Evolutionary conservation across 768 basidiomycete species (phyloP).

Genomic region (Pulveroboletus sp.): DNA sequence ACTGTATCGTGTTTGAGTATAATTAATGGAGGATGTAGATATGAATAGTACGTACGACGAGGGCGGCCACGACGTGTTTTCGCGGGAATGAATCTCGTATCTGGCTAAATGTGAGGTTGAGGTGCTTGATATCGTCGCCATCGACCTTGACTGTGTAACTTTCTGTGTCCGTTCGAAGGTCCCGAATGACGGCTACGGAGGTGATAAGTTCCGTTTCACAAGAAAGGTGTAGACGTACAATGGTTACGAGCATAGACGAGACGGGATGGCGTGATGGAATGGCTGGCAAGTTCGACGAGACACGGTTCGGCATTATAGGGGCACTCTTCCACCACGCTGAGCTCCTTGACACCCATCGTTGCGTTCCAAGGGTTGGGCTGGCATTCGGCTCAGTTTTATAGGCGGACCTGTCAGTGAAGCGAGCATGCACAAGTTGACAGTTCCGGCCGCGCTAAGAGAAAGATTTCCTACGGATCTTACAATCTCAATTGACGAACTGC

Average conservation of each 20-base stretch:
- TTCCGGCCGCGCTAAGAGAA: no score
- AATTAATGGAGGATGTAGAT: not conserved
- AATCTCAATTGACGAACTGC: no score
- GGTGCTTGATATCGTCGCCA: slow-evolving; percentile 15
- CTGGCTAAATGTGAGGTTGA: slow-evolving; percentile 20
- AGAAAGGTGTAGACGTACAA: slow-evolving; percentile 56
- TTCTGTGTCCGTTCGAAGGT: slow-evolving; percentile 17
- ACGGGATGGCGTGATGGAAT: slow-evolving; percentile 54
- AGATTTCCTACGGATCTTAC: no score
- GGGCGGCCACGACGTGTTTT: slow-evolving; percentile 44
- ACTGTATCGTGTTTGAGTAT: slow-evolving; percentile 30
- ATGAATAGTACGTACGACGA: slow-evolving; percentile 41
- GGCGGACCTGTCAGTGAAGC: no score
- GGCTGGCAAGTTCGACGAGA: slow-evolving; percentile 48
- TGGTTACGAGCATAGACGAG: slow-evolving; percentile 75
- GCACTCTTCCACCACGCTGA: slow-evolving; percentile 26
- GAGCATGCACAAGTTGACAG: no score
- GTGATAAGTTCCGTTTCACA: no score
- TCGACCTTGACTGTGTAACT: slow-evolving; percentile 28
- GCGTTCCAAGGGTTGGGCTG: no score
- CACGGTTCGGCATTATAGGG: slow-evolving; percentile 76
- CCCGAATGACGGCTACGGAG: slow-evolving; percentile 27
- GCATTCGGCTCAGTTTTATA: no score
- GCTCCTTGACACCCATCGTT: slow-evolving; percentile 20
- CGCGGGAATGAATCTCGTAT: slow-evolving; percentile 15